Evolutionary conservation across 371 early-diverging fungal genomes (phyloP).

Genomic region (Saksenaea oblongispora): DNA sequence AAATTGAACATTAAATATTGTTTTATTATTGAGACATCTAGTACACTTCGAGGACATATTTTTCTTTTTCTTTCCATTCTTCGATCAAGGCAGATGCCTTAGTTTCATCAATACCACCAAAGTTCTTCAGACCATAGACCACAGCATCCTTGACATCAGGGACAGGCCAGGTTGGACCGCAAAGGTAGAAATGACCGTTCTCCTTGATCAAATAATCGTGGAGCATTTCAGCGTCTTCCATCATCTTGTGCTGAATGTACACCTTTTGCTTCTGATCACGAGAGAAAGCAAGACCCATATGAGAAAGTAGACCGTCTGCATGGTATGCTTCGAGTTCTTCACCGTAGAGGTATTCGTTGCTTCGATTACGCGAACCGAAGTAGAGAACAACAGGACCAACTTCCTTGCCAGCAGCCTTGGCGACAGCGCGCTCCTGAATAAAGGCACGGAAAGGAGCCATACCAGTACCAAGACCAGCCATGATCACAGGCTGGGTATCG

Average conservation of each 20-base stretch:
- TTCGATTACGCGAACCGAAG: conserved; percentile 92
- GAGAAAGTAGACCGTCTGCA: conserved; percentile 80
- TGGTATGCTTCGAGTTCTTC: conserved; percentile 93
- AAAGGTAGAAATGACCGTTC: conserved; percentile 89
- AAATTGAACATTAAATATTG: conserved; percentile 3
- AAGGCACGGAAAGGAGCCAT: conserved; percentile 98
- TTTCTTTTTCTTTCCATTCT: conserved; percentile 89
- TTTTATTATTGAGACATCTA: no score
- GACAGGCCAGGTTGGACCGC: conserved; percentile 95
- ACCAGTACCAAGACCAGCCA: conserved; percentile 96
- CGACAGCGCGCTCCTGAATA: conserved; percentile 87
- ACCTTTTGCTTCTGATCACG: conserved; percentile 92
- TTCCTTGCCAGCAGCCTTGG: conserved; percentile 70
- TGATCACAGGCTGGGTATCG: conserved; percentile 85
- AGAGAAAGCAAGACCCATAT: conserved; percentile 89
- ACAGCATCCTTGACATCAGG: conserved; percentile 94
- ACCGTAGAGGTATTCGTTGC: conserved; percentile 92
- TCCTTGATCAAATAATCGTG: conserved; percentile 71
- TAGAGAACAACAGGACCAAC: conserved; percentile 93
- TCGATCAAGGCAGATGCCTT: conserved; percentile 78
- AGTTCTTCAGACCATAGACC: conserved; percentile 69
- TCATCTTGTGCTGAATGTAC: conserved; percentile 94
- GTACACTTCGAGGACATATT: conserved; percentile 91
- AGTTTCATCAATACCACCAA: conserved; percentile 59
- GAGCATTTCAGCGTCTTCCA: conserved; percentile 78